These are phyloP conservation scores for Aspergillus sp. DNA, from an alignment of 2,329 filamentous ascomycete genomes.

Conservation along the genomic window DNA sequence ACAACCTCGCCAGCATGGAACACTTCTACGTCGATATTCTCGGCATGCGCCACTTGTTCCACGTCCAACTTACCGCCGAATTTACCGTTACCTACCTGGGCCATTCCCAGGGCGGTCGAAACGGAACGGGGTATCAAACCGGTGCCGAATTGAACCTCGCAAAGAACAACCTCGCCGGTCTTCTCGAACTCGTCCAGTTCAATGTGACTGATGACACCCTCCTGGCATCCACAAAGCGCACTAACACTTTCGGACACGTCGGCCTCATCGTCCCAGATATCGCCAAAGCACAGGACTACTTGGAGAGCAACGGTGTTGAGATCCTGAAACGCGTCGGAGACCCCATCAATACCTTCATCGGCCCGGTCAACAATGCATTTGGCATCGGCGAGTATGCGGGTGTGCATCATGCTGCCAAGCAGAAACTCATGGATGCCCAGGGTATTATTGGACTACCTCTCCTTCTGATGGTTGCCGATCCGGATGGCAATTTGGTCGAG, in stretches of 20 bases:
- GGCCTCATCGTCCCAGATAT: conserved; percentile 5
- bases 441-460: not conserved
- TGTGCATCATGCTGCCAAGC: conserved; percentile 4
- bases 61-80: not conserved
- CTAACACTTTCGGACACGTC: conserved; percentile 6
- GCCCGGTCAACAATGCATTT: conserved; percentile 4
- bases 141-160: not conserved
- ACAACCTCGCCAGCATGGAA: not conserved
- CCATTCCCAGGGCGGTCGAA: conserved; percentile 1
- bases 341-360: not conserved
- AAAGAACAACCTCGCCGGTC: conserved; percentile 9
- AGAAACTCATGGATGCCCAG: conserved; percentile 6
- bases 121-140: conserved; percentile 6
- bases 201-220: conserved; percentile 5
- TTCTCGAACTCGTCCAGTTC: conserved; percentile 7
- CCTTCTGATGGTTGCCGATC: conserved; percentile 3
- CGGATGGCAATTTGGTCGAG: conserved; percentile 9
- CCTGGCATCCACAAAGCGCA: not conserved
- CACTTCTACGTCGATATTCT: conserved; percentile 7
- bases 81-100: conserved; percentile 7
- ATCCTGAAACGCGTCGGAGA: conserved; percentile 1
- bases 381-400: conserved; percentile 7
- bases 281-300: conserved; percentile 5
- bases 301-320: not conserved
- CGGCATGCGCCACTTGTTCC: conserved; percentile 7